Conservation (phyloP, 352 stramenopile species). For the Pythium volutum region DNA sequence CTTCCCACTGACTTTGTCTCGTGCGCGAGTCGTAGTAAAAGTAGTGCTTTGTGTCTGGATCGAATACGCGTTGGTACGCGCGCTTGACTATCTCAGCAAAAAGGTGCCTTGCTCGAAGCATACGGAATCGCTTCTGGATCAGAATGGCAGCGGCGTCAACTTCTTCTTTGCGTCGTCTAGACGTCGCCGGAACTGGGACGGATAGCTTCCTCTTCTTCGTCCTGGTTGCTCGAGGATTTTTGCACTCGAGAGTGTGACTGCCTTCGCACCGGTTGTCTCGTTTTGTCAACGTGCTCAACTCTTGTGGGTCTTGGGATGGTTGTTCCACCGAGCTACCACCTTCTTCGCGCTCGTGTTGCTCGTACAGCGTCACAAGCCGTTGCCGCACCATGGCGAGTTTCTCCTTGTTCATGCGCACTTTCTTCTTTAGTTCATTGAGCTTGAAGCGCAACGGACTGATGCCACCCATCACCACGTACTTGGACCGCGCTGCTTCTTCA, state of each 20-base stretch:
- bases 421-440: conserved; percentile 26
- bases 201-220: neutral
- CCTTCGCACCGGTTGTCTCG: neutral
- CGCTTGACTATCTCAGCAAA: conserved; percentile 28
- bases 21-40: conserved; percentile 52
- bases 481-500: conserved; percentile 11
- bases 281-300: neutral
- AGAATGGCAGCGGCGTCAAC: conserved; percentile 10
- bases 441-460: conserved; percentile 29
- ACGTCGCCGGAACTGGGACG: neutral
- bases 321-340: neutral
- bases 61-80: conserved; percentile 31
- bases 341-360: conserved; percentile 1
- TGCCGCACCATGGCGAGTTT: conserved; percentile 32
- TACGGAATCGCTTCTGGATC: conserved; percentile 34
- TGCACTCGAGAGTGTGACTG: neutral
- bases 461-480: conserved; percentile 10
- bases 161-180: neutral
- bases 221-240: neutral
- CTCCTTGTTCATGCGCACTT: conserved; percentile 41
- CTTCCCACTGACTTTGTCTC: conserved; percentile 33
- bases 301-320: neutral
- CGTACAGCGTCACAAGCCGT: conserved; percentile 26
- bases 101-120: conserved; percentile 23
- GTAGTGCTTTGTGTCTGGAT: conserved; percentile 33